phyloP scores from a whole-genome alignment of 1,284 basidiomycete species.

The Omphalotus olearius region DNA sequence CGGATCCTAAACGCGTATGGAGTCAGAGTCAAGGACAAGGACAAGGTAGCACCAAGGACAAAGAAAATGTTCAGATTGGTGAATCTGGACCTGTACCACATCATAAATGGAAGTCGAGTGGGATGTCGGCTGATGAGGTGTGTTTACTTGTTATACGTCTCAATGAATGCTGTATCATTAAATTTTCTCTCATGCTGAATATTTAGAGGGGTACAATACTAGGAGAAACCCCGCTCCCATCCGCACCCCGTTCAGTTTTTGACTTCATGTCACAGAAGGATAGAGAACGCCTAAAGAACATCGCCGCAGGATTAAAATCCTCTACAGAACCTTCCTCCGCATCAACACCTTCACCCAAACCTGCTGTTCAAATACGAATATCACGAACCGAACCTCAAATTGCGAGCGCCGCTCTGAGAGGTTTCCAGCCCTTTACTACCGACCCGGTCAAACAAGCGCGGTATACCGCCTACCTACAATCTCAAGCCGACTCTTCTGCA shows the following conservation, averaged over 20 bases:
- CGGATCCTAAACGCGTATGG: conserved; percentile 82
- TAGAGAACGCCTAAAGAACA: conserved; percentile 74
- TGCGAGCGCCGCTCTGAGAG: conserved; percentile 82
- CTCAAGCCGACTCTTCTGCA: conserved; percentile 52
- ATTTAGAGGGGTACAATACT: conserved; percentile 74
- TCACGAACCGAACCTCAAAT: conserved; percentile 64
- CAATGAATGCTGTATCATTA: conserved; percentile 2
- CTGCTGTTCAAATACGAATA: conserved; percentile 28
- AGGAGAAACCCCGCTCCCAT: conserved; percentile 74
- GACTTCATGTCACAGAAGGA: conserved; percentile 93
- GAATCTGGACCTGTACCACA: conserved; percentile 26
- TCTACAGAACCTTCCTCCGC: background rate
- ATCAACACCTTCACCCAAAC: conserved; percentile 17
- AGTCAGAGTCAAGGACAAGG: conserved; percentile 35
- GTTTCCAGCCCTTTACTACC: conserved; percentile 86
- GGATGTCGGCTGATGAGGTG: conserved; percentile 70
- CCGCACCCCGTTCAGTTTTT: conserved; percentile 79
- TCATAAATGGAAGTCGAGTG: conserved; percentile 43
- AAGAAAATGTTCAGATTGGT: conserved; percentile 42
- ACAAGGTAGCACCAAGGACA: conserved; percentile 14
- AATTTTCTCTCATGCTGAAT: conserved; percentile 1
- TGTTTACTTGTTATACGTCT: background rate
- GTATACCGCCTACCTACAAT: conserved; percentile 79
- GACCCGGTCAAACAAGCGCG: conserved; percentile 81
- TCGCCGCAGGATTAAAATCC: conserved; percentile 36